phyloP scores from a whole-genome alignment of 805 yeast species.

The Yarrowia sp. region DNA sequence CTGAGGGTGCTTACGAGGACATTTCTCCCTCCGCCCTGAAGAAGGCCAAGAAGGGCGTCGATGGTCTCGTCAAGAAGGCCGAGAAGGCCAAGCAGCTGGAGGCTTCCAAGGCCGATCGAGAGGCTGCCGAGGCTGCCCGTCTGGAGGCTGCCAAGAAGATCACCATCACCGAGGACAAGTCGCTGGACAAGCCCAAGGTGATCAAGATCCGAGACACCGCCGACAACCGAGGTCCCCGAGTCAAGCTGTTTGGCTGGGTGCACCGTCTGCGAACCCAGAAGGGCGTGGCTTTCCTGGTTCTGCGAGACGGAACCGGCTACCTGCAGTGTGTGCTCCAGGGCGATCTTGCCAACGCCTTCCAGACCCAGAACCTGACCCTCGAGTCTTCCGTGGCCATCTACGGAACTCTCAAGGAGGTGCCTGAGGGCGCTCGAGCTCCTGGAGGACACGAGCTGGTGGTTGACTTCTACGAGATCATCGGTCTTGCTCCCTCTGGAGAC shows the following conservation, averaged over 20 bases:
- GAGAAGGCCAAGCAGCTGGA: conserved; percentile 66
- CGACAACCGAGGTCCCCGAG: conserved; percentile 69
- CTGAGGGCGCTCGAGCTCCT: conserved; percentile 97
- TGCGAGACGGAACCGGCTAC: conserved; percentile 95
- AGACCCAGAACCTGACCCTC: conserved; percentile 81
- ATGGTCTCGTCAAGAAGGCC: conserved; percentile 81
- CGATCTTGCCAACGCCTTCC: conserved; percentile 88
- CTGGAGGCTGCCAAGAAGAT: conserved; percentile 82
- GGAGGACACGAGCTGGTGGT: conserved; percentile 94
- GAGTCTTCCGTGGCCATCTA: conserved; percentile 83
- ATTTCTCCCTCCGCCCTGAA: conserved; percentile 91
- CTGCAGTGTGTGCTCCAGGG: conserved; percentile 88
- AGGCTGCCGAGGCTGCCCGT: conserved; percentile 74
- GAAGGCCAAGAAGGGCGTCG: conserved; percentile 96
- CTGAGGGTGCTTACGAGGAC: conserved; percentile 64
- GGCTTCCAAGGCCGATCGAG: conserved; percentile 61
- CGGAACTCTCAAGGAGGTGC: conserved; percentile 82
- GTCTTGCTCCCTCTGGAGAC: conserved; percentile 95
- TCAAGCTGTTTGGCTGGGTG: conserved; percentile 89
- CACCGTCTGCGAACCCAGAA: conserved; percentile 94
- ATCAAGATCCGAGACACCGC: conserved; percentile 68
- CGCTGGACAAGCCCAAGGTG: conserved; percentile 71
- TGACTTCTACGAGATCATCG: conserved; percentile 87
- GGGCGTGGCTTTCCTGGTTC: conserved; percentile 85
- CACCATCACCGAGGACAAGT: conserved; percentile 71